phyloP scores from a whole-genome alignment of 495 filamentous ascomycete genomes.

The Aspergillus cavernicola region DNA sequence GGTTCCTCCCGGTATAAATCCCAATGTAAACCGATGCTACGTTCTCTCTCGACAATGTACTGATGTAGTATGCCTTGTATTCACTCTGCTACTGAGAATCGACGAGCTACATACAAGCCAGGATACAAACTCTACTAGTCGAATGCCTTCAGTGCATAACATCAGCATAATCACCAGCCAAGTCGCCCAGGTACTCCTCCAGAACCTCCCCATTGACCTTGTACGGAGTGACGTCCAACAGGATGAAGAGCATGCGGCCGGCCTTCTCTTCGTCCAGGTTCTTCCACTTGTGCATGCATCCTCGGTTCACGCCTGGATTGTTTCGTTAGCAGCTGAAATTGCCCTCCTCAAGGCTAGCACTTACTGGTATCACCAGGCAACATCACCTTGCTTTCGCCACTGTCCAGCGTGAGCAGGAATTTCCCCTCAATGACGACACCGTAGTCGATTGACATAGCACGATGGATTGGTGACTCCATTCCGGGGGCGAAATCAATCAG shows the following conservation, averaged over 20 bases:
- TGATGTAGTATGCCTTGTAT: too few relatives aligned
- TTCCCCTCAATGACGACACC: background rate
- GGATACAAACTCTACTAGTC: too few relatives aligned
- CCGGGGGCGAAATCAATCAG: background rate
- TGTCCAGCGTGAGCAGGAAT: background rate
- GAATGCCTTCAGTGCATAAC: too few relatives aligned
- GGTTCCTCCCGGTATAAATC: too few relatives aligned
- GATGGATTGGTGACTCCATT: background rate
- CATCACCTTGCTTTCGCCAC: background rate
- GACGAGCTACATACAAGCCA: too few relatives aligned
- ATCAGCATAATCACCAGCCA: background rate
- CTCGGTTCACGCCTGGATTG: background rate
- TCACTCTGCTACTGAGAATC: too few relatives aligned
- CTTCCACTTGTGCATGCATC: constrained; percentile 2
- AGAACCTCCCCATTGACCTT: background rate
- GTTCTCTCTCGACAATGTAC: too few relatives aligned
- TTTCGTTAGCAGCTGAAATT: background rate
- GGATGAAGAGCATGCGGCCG: background rate
- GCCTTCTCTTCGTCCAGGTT: background rate
- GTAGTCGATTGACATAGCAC: background rate
- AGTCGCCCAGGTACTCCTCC: background rate
- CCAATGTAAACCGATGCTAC: too few relatives aligned
- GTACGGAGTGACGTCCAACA: background rate
- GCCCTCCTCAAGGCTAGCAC: too few relatives aligned
- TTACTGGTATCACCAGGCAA: background rate